These are phyloP conservation scores for Trypanosoma rangeli DNA, from an alignment of 208 protist genomes.

Conservation along the genomic window DNA sequence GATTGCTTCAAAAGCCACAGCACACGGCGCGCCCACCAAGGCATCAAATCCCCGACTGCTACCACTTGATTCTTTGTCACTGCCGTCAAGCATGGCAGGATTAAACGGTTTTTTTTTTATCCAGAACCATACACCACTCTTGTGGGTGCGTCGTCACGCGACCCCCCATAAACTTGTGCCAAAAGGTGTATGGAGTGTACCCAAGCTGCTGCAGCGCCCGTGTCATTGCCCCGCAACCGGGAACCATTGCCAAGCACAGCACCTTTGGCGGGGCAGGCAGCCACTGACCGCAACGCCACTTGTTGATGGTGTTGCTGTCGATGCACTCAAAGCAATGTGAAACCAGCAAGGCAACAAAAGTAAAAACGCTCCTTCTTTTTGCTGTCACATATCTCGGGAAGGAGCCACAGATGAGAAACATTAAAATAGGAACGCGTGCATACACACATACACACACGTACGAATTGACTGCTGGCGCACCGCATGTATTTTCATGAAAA, in stretches of 20 bases:
- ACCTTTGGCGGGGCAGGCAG: conserved; percentile 38
- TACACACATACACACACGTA: not conserved
- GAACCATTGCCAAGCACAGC: conserved; percentile 78
- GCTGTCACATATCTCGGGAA: not conserved
- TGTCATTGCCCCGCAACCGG: conserved; percentile 69
- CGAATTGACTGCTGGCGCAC: not conserved
- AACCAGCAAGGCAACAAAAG: not conserved
- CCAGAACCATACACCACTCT: conserved; percentile 76
- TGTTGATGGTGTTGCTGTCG: not conserved
- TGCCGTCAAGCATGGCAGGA: conserved; percentile 32
- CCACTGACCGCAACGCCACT: conserved; percentile 17
- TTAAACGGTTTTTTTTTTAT: conserved; percentile 68
- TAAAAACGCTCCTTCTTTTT: not conserved
- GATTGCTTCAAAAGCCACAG: conserved; percentile 79
- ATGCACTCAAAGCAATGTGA: not conserved
- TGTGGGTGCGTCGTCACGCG: conserved; percentile 68
- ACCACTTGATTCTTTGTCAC: not conserved
- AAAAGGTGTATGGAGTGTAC: conserved; percentile 78
- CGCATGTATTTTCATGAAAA: too few species aligned
- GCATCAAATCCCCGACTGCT: conserved; percentile 44
- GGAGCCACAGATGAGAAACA: too few species aligned
- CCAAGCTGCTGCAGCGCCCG: conserved; percentile 59
- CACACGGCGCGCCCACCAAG: conserved; percentile 75
- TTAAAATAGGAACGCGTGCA: too few species aligned
- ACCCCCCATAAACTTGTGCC: conserved; percentile 60